These are phyloP conservation scores for Colletotrichum filicis DNA, from an alignment of 2,329 filamentous ascomycete species.

Conservation along the genomic window DNA sequence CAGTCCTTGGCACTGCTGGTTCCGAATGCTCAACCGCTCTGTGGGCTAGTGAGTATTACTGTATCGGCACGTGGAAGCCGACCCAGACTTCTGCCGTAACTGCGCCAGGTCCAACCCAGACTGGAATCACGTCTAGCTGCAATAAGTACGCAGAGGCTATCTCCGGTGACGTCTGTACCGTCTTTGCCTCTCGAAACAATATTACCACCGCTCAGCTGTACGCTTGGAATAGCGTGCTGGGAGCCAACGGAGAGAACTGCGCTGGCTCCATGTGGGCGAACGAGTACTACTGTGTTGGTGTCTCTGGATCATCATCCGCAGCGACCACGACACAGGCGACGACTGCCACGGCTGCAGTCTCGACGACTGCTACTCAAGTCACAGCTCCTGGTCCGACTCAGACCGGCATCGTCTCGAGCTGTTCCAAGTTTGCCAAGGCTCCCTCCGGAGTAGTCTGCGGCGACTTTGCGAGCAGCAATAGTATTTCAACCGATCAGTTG, in stretches of 20 bases:
- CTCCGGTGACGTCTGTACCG: background rate
- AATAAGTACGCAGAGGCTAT: background rate
- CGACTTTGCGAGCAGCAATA: background rate
- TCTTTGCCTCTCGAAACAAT: background rate
- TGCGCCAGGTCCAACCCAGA: background rate
- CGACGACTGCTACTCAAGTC: background rate
- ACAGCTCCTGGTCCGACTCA: background rate
- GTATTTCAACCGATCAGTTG: background rate
- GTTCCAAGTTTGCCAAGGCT: background rate
- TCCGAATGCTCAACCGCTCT: background rate
- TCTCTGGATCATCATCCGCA: background rate
- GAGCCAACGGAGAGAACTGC: background rate
- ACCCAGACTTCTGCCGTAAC: background rate
- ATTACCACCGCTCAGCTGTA: background rate
- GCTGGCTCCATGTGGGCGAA: background rate
- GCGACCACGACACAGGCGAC: background rate
- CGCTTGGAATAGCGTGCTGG: background rate
- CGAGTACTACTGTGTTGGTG: background rate
- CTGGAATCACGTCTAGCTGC: background rate
- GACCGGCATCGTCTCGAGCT: background rate
- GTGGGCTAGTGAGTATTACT: background rate
- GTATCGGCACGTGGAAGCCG: background rate
- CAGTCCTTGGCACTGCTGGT: background rate
- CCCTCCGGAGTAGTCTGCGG: background rate
- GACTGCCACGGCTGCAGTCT: background rate